Percentiles rank a stretch among this genome's conserved stretches.
Evolutionary conservation across 1,284 basidiomycete genomes (phyloP).

Genomic region (Boletellus deceptivus): DNA sequence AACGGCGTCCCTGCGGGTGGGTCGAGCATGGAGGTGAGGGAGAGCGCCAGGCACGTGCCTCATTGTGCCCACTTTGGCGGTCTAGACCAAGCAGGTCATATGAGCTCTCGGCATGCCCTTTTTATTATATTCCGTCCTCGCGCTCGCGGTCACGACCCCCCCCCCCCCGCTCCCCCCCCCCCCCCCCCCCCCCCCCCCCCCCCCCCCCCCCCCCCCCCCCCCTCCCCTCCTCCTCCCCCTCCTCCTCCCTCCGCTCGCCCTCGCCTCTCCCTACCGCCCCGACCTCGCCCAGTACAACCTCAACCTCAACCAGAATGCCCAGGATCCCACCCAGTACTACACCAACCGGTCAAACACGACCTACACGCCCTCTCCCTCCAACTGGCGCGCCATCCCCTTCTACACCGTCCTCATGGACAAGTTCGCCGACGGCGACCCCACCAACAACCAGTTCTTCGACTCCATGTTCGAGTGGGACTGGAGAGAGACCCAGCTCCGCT

Average conservation of each 20-base stretch:
- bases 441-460: conserved; percentile 86
- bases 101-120: too few relatives aligned
- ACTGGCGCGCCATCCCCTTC: conserved; percentile 82
- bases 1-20: conserved; percentile 58
- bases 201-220: conserved; percentile 15
- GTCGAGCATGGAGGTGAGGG: conserved; percentile 39
- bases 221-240: conserved; percentile 16
- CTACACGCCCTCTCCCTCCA: conserved; percentile 78
- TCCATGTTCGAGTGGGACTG: conserved; percentile 81
- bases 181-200: conserved; percentile 10
- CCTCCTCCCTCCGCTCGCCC: conserved; percentile 18
- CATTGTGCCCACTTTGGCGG: too few relatives aligned
- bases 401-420: conserved; percentile 90
- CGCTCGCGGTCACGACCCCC: conserved; percentile 2
- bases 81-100: conserved; percentile 19
- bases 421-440: conserved; percentile 87
- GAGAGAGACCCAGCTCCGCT: conserved; percentile 83
- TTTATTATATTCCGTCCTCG: not conserved
- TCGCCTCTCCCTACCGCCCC: conserved; percentile 71
- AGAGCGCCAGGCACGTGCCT: too few relatives aligned
- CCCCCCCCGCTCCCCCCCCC: conserved; percentile 14
- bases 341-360: conserved; percentile 59
- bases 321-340: conserved; percentile 67
- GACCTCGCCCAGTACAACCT: conserved; percentile 80
- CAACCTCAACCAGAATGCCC: conserved; percentile 78